phyloP scores from a whole-genome alignment of 2,329 filamentous ascomycete genomes.

The Diaporthe destruens region DNA sequence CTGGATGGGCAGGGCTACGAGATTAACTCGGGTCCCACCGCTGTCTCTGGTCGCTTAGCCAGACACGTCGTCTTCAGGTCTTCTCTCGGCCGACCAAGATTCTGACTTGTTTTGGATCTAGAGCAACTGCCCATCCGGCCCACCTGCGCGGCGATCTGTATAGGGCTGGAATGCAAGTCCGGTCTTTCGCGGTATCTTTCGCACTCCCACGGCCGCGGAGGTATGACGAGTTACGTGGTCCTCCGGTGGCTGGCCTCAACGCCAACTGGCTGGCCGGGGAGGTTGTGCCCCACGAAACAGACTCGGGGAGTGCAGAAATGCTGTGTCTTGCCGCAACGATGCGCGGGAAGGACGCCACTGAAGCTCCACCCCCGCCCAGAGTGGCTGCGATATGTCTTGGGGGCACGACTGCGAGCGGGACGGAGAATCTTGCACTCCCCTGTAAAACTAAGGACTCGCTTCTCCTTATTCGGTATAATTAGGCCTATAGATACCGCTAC shows the following conservation, averaged over 20 bases:
- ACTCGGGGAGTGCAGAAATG: constrained; percentile 28
- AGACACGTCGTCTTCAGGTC: constrained; percentile 24
- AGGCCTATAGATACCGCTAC: no score
- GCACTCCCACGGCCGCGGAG: constrained; percentile 16
- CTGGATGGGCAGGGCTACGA: background rate
- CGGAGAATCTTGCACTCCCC: no score
- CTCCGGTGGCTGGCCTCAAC: constrained; percentile 7
- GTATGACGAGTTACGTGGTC: constrained; percentile 36
- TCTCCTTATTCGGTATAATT: no score
- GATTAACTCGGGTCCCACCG: constrained; percentile 12
- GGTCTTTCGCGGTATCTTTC: background rate
- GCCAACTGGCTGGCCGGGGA: constrained; percentile 9
- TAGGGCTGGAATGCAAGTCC: constrained; percentile 28
- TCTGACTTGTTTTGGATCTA: constrained; percentile 23
- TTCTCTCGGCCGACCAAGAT: constrained; percentile 8
- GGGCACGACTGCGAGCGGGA: background rate
- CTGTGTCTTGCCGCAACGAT: constrained; percentile 32
- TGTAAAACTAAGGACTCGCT: no score
- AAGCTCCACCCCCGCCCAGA: constrained; percentile 1
- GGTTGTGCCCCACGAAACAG: constrained; percentile 25
- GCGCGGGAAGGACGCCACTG: constrained; percentile 22
- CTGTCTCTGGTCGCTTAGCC: constrained; percentile 20
- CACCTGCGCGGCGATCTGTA: constrained; percentile 13
- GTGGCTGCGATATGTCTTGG: constrained; percentile 9
- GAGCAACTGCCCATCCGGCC: constrained; percentile 16